A percentile compares a stretch with the other conserved stretches of the same genome.
Evolutionary conservation across 2,329 filamentous ascomycete species (phyloP).

Genomic region (Keithomyces neogunnii): DNA sequence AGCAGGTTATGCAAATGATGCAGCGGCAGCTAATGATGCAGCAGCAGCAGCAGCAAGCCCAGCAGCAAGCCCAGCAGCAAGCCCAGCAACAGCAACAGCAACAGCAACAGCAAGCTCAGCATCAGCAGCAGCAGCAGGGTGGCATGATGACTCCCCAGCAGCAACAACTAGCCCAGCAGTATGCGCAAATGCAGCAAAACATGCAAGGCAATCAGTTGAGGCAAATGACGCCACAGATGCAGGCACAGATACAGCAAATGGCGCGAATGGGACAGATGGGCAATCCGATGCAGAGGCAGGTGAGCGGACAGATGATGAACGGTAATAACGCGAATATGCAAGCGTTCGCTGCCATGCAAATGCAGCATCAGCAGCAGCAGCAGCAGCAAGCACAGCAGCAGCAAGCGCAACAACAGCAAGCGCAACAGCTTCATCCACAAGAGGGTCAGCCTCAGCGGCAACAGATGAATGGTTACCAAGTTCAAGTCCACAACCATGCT

Average conservation of each 20-base stretch:
- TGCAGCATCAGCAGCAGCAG: conserved; percentile 21
- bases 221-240: conserved; percentile 29
- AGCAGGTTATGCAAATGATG: conserved; percentile 28
- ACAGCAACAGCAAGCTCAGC: conserved; percentile 21
- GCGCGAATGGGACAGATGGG: conserved; percentile 27
- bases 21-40: conserved; percentile 30
- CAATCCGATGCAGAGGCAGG: conserved; percentile 29
- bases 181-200: conserved; percentile 33
- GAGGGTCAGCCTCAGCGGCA: conserved; percentile 25
- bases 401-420: conserved; percentile 23
- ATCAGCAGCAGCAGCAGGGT: conserved; percentile 24
- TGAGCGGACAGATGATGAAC: conserved; percentile 33
- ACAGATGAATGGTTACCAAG: conserved; percentile 21
- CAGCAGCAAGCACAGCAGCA: conserved; percentile 28
- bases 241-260: conserved; percentile 29
- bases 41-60: conserved; percentile 27
- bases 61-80: conserved; percentile 31
- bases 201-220: conserved; percentile 28
- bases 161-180: conserved; percentile 34
- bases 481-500: conserved; percentile 25
- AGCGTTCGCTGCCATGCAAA: conserved; percentile 27
- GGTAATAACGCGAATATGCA: conserved; percentile 31
- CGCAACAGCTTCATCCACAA: conserved; percentile 20
- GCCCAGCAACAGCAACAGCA: conserved; percentile 20
- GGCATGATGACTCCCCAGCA: conserved; percentile 33